Base-by-base conservation (phyloP, 768 basidiomycete species). In the Cystobasidium onofrii region DNA sequence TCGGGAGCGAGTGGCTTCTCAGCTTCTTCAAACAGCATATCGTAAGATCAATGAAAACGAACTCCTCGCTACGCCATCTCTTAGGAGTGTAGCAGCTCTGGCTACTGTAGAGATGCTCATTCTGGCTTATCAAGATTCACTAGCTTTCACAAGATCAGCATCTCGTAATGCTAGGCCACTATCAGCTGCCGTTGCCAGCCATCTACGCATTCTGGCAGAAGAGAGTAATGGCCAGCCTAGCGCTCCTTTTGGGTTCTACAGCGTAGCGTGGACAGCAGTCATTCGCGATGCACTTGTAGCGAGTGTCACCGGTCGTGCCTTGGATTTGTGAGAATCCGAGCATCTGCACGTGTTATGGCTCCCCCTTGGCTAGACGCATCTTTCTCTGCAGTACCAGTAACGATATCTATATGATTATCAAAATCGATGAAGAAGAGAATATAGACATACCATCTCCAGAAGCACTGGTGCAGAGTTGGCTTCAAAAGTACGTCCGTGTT, bases 71-170 rank as follows among this genome's bases (percentile, higher is more conserved):
- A 71, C 33, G n/a, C 69, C 69, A 12, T 29, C 27, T 4, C 55
- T 71, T 12, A 10, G 41, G 25, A 60, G 69, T 20, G 34, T 43
- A n/a, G 33, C 55, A 36, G 69, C 69, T 33, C 55, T 71, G 2
- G 55, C 33, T 1, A 57, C 55, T 3, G 33, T 44, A 9, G 69
- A 71, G 27, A 71, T 71, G 69, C 55, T 71, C n/a, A 55, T 71
- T n/a, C 18, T 60, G 33, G 69, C 61, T 1, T 71, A 33, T 27
- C 23, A 34, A 23, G 54, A 71, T 44, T 55, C 69, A 29, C 29
- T 71, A 18, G 15, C 36, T 10, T 57, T 57, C 52, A 39, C 50
- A 12, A 23, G 34, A 17, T 18, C n/a, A 36, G 52, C 52, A 10
- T 7, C 29, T 17, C 29, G 33, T 6, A 36, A 34, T 34, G 69